Base-by-base conservation (phyloP, 129 eudicot species). In the Artemisia annua region DNA sequence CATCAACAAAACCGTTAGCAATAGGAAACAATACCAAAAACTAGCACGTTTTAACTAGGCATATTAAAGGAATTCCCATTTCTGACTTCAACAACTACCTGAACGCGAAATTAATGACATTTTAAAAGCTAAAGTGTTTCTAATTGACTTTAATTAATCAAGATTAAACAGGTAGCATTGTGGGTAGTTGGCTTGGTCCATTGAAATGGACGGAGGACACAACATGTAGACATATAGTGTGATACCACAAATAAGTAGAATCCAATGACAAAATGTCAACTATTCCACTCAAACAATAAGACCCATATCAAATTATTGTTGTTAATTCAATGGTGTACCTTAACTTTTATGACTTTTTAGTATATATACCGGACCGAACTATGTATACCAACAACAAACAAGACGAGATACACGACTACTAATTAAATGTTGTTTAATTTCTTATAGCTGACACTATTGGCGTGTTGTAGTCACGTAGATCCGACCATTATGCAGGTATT, bases 131-230 rank as follows among this genome's bases (percentile, higher is more conserved):
- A 7, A 39, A 39, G 46, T 39, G 46, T 16, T 11, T 6, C 8
- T 13, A 15, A 15, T 4, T 14, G 15, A 52, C 2, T 52, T 6
- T 39, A 46, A 58, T 58, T 58, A 15, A 11, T 39, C 52, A 10
- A 57, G n/a, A 54, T 12, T 2, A 16, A 35, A 55, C 13, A 48
- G 44, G 26, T 11, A 56, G 26, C 16, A 9, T 66, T 44, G 26
- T 64, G 66, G 72, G 39, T 4, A 14, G 55, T 72, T 35, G 64
- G 67, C 54, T 51, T 44, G 71, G 79, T 80, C 66, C 71, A 48
- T 55, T 52, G 20, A 74, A 74, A 74, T 48, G 67, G 75, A 24
- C 60, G 79, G 75, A 67, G 51, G 71, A 70, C 71, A 48, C 76
- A 62, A 78, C 72, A 70, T 46, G 52, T 19, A 66, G 60, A 78